A percentile compares a stretch with the other conserved stretches of the same genome.
These are phyloP conservation scores for Metschnikowia cerradonensis DNA, from an alignment of 805 yeast genomes.

Conservation along the genomic window DNA sequence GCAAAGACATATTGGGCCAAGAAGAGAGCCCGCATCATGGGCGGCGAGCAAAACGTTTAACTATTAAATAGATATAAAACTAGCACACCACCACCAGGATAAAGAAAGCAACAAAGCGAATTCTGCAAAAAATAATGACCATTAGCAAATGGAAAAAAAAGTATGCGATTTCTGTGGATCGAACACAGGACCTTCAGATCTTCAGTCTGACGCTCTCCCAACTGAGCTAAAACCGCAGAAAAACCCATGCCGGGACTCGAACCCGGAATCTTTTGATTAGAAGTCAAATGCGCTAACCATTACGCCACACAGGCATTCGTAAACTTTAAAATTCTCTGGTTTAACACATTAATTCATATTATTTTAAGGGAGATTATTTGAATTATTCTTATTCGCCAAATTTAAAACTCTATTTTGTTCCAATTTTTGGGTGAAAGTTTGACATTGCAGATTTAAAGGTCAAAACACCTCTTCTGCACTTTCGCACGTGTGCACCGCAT, in stretches of 20 bases:
- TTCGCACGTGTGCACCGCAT: conserved; percentile 3
- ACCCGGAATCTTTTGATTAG: too few species aligned
- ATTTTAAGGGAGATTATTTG: too few species aligned
- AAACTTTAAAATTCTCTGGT: neutral
- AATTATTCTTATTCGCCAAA: neutral
- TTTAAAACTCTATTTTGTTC: neutral
- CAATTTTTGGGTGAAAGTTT: neutral
- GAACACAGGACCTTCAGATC: conserved; percentile 22
- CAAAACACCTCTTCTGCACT: neutral
- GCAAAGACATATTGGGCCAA: conserved; percentile 56
- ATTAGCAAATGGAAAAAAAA: neutral
- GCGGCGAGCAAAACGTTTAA: neutral
- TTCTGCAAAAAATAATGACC: conserved; percentile 4
- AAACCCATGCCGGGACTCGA: conserved; percentile 21
- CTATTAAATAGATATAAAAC: neutral
- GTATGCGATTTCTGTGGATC: conserved; percentile 20
- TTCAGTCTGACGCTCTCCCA: conserved; percentile 33
- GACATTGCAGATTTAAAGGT: too few species aligned
- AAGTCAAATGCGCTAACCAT: conserved; percentile 16
- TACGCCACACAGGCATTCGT: conserved; percentile 19
- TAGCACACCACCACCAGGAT: neutral
- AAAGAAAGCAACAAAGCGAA: neutral
- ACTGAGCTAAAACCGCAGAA: conserved; percentile 28
- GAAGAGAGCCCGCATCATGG: conserved; percentile 18
- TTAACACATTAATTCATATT: neutral